phyloP scores from a whole-genome alignment of 192 early-diverging fungal genomes.

The Linnemannia schmuckeri region DNA sequence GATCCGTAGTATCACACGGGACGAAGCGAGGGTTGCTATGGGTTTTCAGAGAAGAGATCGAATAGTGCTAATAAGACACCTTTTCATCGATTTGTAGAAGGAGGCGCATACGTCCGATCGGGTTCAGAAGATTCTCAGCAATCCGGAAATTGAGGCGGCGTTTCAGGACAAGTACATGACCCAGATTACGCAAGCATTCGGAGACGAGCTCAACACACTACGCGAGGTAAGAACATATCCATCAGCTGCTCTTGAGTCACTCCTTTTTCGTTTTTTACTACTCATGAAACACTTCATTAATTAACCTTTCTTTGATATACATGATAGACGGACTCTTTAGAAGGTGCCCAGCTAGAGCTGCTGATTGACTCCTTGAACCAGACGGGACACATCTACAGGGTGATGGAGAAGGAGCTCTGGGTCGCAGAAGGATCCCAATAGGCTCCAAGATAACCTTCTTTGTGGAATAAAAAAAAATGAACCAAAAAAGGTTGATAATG shows the following conservation, averaged over 20 bases:
- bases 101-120: conserved; percentile 52
- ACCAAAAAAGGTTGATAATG: background rate
- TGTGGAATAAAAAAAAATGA: background rate
- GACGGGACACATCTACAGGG: conserved; percentile 46
- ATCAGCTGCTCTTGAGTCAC: background rate
- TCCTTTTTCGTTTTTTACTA: background rate
- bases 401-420: conserved; percentile 52
- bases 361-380: conserved; percentile 57
- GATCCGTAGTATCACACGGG: no score
- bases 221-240: conserved; percentile 29
- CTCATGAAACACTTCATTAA: background rate
- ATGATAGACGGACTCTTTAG: conserved; percentile 46
- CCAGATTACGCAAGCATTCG: conserved; percentile 50
- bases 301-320: background rate
- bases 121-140: conserved; percentile 38
- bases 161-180: conserved; percentile 52
- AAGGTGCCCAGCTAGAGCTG: conserved; percentile 41
- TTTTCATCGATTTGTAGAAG: conserved; percentile 19
- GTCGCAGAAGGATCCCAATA: conserved; percentile 26
- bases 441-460: no score
- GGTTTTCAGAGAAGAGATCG: background rate
- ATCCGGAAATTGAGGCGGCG: conserved; percentile 52
- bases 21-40: background rate
- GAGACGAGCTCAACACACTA: conserved; percentile 50
- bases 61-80: background rate